Evolutionary conservation across 225 moss, liverwort and hornwort genomes (phyloP), one percentile per base, ranked within the genome.

Genomic region (Physcomitrium patens): DNA sequence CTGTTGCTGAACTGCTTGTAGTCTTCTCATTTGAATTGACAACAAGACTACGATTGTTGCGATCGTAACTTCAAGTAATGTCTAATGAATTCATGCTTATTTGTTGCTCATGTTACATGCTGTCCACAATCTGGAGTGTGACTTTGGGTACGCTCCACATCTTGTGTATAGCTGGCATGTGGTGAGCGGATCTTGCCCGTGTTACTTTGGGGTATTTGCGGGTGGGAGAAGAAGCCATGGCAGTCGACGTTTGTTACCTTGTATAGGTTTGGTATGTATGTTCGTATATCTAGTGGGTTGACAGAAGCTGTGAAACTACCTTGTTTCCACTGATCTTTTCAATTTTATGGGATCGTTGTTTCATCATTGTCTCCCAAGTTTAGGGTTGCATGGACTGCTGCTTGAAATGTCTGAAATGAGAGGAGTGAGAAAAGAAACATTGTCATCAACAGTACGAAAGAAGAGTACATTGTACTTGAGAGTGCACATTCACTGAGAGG

Each of bases 41-140:
- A 42, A 63, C 48, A 48, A 41, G 11, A 15, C 17, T 52, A 47
- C 31, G 10, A 37, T 71, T 19, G 42, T 26, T 54, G 46, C 10
- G 61, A 53, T 24, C 64, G 41, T 61, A 23, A 28, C 8, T 27
- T 45, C 22, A 10, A 3, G 42, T 62, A 37, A 10, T 63, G 73
- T 41, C 14, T 18, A 56, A 41, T 55, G 54, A 24, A 68, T 73
- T 46, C 24, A 18, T 54, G 56, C 58, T 67, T 7, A 28, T 37
- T 48, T 13, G 66, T 27, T 67, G 37, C 68, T 37, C 8, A 23
- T 49, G 49, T 12, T 63, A 66, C 18, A 41, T 81, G 47, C 10
- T 41, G 55, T 59, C 12, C 43, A 28, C 59, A 44, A 10, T 66
- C 31, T 67, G 41, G 24, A 41, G 60, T 61, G 51, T 71, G 46